Evolutionary conservation across 2,329 filamentous ascomycete species (phyloP).

Genomic region (Thelonectria rubi): DNA sequence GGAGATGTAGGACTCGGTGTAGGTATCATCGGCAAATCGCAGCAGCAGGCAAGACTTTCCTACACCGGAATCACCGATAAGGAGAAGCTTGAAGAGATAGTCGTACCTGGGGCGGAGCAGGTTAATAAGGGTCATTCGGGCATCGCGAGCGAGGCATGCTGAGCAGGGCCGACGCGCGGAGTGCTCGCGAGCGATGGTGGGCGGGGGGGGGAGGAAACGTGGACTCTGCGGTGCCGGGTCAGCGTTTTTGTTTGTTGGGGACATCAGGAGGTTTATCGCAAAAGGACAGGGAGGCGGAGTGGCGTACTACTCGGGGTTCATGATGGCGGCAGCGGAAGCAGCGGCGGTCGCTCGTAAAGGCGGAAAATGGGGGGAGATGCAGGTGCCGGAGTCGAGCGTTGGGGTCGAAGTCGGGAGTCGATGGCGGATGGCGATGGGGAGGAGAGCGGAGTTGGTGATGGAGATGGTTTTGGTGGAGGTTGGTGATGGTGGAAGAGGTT

Average conservation of each 20-base stretch:
- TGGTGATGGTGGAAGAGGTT: constrained; percentile 43
- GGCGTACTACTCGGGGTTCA: constrained; percentile 94
- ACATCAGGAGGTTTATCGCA: constrained; percentile 46
- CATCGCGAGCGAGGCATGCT: constrained; percentile 15
- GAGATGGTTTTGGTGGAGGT: constrained; percentile 33
- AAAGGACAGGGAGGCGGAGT: constrained; percentile 36
- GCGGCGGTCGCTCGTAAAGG: constrained; percentile 25
- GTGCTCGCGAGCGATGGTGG: constrained; percentile 21
- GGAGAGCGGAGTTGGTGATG: constrained; percentile 5
- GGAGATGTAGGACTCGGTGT: constrained; percentile 99
- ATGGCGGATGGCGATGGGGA: constrained; percentile 9
- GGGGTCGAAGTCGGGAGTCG: constrained; percentile 13
- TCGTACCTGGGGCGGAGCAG: constrained; percentile 81
- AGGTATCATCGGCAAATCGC: constrained; percentile 98
- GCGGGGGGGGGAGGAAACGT: not conserved
- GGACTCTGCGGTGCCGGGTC: constrained; percentile 43
- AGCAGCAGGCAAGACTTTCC: constrained; percentile 99
- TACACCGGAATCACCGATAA: constrained; percentile 99
- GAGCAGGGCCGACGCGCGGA: constrained; percentile 7
- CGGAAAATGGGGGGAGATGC: constrained; percentile 10
- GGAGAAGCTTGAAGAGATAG: constrained; percentile 99
- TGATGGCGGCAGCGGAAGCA: constrained; percentile 59
- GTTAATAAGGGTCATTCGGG: constrained; percentile 38
- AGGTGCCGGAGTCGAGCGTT: constrained; percentile 14
- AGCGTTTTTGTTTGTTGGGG: constrained; percentile 34